These are phyloP conservation scores for Alopecurus myosuroides DNA, from an alignment of 176 grass and related monocot genomes.

Conservation along the genomic window DNA sequence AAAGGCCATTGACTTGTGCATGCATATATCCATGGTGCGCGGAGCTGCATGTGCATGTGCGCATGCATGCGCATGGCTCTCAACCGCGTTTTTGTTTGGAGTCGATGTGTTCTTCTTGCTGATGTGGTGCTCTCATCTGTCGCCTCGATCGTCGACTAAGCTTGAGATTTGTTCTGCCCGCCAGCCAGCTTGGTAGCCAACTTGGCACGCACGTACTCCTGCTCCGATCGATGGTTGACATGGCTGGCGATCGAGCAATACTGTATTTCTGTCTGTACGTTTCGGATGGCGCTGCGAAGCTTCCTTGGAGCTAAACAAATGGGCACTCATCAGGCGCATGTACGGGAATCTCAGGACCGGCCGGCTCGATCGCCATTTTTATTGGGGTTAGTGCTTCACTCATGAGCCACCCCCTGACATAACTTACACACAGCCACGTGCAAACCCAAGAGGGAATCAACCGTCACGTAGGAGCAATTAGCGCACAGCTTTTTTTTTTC, in stretches of 20 bases:
- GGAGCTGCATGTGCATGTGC: conserved; percentile 22
- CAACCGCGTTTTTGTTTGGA: background rate
- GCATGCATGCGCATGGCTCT: background rate
- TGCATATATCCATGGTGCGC: background rate
- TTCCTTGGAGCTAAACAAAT: conserved; percentile 27
- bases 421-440: conserved; percentile 31
- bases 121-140: conserved; percentile 22
- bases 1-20: conserved; percentile 36
- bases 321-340: conserved; percentile 22
- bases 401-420: conserved; percentile 11
- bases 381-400: background rate
- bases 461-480: background rate
- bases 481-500: background rate
- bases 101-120: background rate
- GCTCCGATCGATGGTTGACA: background rate
- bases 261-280: background rate
- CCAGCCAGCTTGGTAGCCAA: conserved; percentile 24
- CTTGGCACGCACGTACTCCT: conserved; percentile 28
- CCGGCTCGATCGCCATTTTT: conserved; percentile 10
- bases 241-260: conserved; percentile 1
- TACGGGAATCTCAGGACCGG: conserved; percentile 36
- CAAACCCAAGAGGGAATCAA: conserved; percentile 34
- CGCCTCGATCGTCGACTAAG: background rate
- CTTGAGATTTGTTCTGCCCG: background rate
- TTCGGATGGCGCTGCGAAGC: conserved; percentile 24